phyloP scores from a whole-genome alignment of 192 early-diverging fungal species.

The Gamsiella multidivaricata region DNA sequence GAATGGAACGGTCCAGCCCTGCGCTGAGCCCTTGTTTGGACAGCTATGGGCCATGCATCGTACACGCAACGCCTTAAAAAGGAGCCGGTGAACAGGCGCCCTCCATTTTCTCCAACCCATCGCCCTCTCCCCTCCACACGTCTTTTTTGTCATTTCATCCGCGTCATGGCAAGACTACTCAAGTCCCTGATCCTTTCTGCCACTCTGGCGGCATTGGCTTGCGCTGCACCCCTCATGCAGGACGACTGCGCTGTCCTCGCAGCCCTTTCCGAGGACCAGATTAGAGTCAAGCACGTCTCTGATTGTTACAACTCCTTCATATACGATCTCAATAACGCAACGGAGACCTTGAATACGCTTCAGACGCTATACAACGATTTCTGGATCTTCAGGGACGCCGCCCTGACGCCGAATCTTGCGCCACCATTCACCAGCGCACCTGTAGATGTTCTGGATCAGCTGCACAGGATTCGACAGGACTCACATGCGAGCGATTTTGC shows the following conservation, averaged over 20 bases:
- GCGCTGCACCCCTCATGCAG: not conserved
- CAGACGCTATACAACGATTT: slow-evolving; percentile 16
- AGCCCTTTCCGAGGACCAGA: not conserved
- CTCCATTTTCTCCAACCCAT: not conserved
- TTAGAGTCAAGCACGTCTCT: slow-evolving; percentile 2
- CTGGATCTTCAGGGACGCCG: slow-evolving; percentile 20
- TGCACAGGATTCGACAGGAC: slow-evolving; percentile 14
- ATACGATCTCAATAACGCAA: not conserved
- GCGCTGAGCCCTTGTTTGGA: too few relatives aligned
- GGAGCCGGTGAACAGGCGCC: too few relatives aligned
- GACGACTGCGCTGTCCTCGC: slow-evolving; percentile 17
- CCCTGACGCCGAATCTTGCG: slow-evolving; percentile 6
- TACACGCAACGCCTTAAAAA: too few relatives aligned
- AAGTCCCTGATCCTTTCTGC: slow-evolving; percentile 3
- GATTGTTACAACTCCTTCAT: slow-evolving; percentile 22
- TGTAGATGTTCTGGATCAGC: slow-evolving; percentile 4
- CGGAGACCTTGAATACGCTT: slow-evolving; percentile 14
- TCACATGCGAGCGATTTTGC: slow-evolving; percentile 7
- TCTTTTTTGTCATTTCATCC: too few relatives aligned
- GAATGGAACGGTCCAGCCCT: too few relatives aligned
- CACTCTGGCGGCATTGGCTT: not conserved
- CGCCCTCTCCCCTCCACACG: not conserved
- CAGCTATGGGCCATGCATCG: too few relatives aligned
- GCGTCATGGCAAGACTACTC: not conserved
- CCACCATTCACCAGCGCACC: slow-evolving; percentile 7